A percentile compares a stretch with the other conserved stretches of the same genome.
Evolutionary conservation across 495 filamentous ascomycete genomes (phyloP).

Genomic region (Penicillium fimorum): DNA sequence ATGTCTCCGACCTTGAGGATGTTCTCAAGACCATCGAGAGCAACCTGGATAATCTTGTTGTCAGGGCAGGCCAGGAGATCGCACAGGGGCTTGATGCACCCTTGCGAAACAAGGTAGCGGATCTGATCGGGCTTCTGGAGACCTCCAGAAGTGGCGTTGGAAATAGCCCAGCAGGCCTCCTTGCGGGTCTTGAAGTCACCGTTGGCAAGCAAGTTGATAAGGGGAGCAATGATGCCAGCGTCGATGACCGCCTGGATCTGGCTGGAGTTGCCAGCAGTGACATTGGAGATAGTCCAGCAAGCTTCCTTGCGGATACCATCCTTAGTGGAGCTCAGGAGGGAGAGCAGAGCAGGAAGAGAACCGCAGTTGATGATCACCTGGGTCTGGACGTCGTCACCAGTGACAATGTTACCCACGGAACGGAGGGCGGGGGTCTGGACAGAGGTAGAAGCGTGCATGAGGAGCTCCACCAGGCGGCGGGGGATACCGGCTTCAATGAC

Average conservation of each 20-base stretch:
- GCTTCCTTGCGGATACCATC: conserved; percentile 99
- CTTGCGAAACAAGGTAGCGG: conserved; percentile 85
- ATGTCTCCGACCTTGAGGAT: conserved; percentile 99
- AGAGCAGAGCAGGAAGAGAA: conserved; percentile 83
- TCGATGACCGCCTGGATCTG: conserved; percentile 98
- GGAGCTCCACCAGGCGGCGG: conserved; percentile 91
- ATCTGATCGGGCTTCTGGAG: conserved; percentile 99
- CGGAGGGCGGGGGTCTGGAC: conserved; percentile 97
- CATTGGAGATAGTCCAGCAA: conserved; percentile 99
- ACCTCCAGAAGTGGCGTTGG: conserved; percentile 96
- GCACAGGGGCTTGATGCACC: conserved; percentile 96
- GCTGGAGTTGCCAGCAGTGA: conserved; percentile 95
- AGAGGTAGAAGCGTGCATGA: conserved; percentile 98
- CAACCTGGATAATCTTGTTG: conserved; percentile 99
- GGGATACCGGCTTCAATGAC: conserved; percentile 99
- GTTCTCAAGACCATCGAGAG: conserved; percentile 97
- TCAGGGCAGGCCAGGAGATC: conserved; percentile 95
- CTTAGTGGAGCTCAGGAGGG: conserved; percentile 92
- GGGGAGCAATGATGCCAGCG: conserved; percentile 90
- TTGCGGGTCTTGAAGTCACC: conserved; percentile 99
- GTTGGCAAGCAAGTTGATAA: conserved; percentile 92
- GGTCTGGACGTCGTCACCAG: conserved; percentile 97
- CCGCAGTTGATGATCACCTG: conserved; percentile 99
- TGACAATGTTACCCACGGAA: conserved; percentile 98
- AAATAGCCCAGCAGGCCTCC: conserved; percentile 99